Evolutionary conservation across 176 grass and related monocot species (phyloP).

Genomic region (Cymbopogon citratus): DNA sequence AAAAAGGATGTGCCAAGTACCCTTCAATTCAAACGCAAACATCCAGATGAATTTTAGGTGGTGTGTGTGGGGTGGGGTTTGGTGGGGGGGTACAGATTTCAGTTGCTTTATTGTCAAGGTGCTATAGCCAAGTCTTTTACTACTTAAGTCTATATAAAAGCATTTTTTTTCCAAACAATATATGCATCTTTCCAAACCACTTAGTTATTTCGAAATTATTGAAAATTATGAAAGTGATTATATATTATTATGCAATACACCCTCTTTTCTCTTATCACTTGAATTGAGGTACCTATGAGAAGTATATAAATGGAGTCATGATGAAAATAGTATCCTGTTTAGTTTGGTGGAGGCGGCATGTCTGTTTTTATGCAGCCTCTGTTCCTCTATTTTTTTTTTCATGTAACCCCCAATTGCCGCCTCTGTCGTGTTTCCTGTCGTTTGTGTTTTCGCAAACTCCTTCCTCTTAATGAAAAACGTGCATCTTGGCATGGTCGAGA

Average conservation of each 20-base stretch:
- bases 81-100: not conserved
- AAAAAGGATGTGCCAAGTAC: not conserved
- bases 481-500: no score
- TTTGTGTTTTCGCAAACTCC: no score
- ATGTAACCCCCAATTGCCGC: no score
- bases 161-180: not conserved
- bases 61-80: no score
- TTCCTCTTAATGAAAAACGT: no score
- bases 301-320: not conserved
- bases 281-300: not conserved
- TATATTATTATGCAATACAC: no score
- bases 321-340: not conserved
- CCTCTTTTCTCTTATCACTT: slow-evolving; percentile 5
- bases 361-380: no score
- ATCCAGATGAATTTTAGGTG: not conserved
- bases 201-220: not conserved
- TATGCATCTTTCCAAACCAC: not conserved
- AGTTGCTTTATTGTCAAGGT: not conserved
- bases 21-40: not conserved
- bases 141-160: not conserved
- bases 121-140: not conserved
- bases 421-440: no score
- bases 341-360: no score
- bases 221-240: no score
- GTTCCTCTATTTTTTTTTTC: no score